phyloP scores from a whole-genome alignment of 78 protist genomes.

The Dictyostelium firmibasis region DNA sequence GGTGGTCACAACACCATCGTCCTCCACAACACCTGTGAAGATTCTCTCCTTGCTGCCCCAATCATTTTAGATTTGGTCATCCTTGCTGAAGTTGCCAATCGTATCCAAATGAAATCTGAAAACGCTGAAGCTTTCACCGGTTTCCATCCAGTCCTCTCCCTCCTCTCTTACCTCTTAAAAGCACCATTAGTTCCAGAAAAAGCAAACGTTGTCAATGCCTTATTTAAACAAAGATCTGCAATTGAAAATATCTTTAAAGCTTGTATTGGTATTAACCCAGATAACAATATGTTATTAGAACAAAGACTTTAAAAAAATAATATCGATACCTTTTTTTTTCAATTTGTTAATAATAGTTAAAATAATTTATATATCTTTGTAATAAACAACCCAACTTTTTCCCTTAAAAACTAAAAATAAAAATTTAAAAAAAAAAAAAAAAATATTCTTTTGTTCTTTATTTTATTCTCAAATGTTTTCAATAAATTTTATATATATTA shows the following conservation, averaged over 20 bases:
- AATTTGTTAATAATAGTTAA: too few relatives aligned
- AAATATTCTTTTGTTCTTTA: too few relatives aligned
- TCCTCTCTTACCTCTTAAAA: slow-evolving; percentile 94
- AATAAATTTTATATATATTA: too few relatives aligned
- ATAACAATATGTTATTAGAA: slow-evolving; percentile 95
- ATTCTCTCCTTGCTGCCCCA: slow-evolving; percentile 99
- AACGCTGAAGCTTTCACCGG: slow-evolving; percentile 48
- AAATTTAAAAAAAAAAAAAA: too few relatives aligned
- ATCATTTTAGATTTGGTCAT: slow-evolving; percentile 97
- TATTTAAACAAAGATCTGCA: slow-evolving; percentile 94
- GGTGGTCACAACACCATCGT: slow-evolving; percentile 97
- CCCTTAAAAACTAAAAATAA: too few relatives aligned
- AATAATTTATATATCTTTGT: too few relatives aligned
- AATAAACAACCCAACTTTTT: too few relatives aligned
- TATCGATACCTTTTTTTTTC: too few relatives aligned
- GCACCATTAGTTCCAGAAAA: slow-evolving; percentile 97
- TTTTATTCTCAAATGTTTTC: too few relatives aligned
- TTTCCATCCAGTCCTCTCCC: slow-evolving; percentile 93
- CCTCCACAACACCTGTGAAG: slow-evolving; percentile 95
- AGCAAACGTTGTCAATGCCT: slow-evolving; percentile 98
- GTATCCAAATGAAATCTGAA: slow-evolving; percentile 86
- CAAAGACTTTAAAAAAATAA: slow-evolving; percentile 42
- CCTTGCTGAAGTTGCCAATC: slow-evolving; percentile 90
- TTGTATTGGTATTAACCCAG: slow-evolving; percentile 96
- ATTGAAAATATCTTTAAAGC: slow-evolving; percentile 96